These are phyloP conservation scores for Capsicum baccatum DNA, from an alignment of 257 asterid genomes.

Conservation along the genomic window DNA sequence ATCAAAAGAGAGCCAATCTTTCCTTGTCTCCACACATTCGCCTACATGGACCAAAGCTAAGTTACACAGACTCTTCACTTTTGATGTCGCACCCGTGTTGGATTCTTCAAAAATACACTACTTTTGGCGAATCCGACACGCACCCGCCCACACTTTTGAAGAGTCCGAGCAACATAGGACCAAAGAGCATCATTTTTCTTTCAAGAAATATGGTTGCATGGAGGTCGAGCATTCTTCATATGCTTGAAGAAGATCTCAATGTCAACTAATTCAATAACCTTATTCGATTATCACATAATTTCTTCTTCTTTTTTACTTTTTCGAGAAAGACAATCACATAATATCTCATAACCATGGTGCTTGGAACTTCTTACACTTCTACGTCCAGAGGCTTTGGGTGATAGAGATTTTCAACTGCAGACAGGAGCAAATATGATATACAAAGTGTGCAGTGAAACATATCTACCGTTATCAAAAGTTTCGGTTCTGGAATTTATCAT, in stretches of 20 bases:
- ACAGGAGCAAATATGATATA: not conserved
- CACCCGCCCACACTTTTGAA: no score
- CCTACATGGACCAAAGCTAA: not conserved
- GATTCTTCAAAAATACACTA: no score
- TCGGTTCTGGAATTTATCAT: not conserved
- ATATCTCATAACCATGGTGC: not conserved
- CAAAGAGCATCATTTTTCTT: not conserved
- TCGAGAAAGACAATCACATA: not conserved
- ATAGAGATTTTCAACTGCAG: constrained; percentile 11
- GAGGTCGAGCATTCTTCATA: not conserved
- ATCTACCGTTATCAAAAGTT: constrained; percentile 7
- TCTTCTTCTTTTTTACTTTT: not conserved
- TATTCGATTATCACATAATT: not conserved
- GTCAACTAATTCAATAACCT: not conserved
- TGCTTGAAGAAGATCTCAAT: not conserved
- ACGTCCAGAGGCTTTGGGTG: constrained; percentile 15
- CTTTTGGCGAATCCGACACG: no score
- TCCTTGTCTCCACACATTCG: not conserved
- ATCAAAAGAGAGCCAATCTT: not conserved
- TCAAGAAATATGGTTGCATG: not conserved
- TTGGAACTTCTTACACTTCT: not conserved
- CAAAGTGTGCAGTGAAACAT: not conserved
- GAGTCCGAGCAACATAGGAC: not conserved
- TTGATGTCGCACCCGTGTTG: no score
- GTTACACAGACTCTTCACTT: no score